Percentiles rank a stretch among this genome's conserved stretches.
Evolutionary conservation across 306 rosid species (phyloP).

Genomic region (Fragaria iinumae): DNA sequence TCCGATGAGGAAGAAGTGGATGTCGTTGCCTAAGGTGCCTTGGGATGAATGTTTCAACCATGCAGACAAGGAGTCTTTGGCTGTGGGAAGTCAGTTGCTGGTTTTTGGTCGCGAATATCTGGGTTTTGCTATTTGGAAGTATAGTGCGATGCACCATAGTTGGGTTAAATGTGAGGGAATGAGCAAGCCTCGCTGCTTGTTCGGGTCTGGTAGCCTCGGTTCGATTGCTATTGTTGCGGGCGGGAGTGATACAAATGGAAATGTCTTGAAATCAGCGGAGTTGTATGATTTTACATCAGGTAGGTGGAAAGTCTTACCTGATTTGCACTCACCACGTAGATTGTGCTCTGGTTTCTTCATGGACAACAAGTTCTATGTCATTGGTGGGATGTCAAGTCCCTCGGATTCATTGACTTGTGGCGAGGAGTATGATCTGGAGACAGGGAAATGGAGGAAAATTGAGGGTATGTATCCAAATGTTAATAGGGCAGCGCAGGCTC

Average conservation of each 20-base stretch:
- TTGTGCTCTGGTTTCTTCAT: constrained; percentile 86
- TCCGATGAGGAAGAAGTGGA: constrained; percentile 62
- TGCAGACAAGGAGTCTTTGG: constrained; percentile 93
- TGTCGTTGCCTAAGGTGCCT: constrained; percentile 78
- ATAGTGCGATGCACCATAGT: constrained; percentile 45
- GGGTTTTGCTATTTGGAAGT: constrained; percentile 93
- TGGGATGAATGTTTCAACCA: constrained; percentile 92
- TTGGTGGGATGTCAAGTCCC: constrained; percentile 89
- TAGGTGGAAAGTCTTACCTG: constrained; percentile 70
- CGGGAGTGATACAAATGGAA: constrained; percentile 75
- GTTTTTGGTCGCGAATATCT: constrained; percentile 82
- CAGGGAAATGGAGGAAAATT: constrained; percentile 70
- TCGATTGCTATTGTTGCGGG: constrained; percentile 85
- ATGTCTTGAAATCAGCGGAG: constrained; percentile 70
- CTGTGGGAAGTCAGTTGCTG: constrained; percentile 74
- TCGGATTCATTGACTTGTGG: constrained; percentile 77
- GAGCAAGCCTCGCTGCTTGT: constrained; percentile 90
- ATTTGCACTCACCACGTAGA: constrained; percentile 82
- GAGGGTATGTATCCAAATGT: constrained; percentile 84
- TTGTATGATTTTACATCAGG: constrained; percentile 68
- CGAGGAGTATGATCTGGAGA: constrained; percentile 79
- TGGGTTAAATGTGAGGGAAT: constrained; percentile 79
- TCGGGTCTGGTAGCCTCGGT: constrained; percentile 83
- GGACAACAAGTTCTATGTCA: constrained; percentile 83
- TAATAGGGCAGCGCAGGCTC: constrained; percentile 78